Evolutionary conservation across 192 early-diverging fungal genomes (phyloP).

Genomic region (Umbelopsis sp.): DNA sequence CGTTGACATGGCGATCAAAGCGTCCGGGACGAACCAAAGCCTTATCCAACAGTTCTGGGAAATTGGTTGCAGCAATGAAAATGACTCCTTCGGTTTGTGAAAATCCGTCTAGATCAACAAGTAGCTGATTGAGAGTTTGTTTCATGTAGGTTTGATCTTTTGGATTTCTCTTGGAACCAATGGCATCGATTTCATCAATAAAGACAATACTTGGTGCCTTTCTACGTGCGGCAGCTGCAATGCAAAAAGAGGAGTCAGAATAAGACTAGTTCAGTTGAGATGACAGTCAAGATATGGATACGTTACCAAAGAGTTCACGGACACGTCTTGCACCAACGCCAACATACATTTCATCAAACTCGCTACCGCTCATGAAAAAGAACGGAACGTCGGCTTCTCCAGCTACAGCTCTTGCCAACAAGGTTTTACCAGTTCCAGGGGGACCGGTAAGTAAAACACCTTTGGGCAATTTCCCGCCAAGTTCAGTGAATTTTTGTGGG

Average conservation of each 20-base stretch:
- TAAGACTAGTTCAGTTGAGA: not conserved
- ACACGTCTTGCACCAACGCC: conserved; percentile 92
- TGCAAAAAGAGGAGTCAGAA: not conserved
- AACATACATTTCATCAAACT: conserved; percentile 99
- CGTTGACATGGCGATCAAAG: conserved; percentile 93
- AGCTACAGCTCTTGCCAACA: conserved; percentile 94
- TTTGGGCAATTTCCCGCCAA: conserved; percentile 96
- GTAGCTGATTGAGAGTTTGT: conserved; percentile 97
- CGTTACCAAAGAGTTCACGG: conserved; percentile 78
- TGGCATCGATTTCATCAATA: conserved; percentile 99
- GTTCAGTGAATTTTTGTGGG: conserved; percentile 85
- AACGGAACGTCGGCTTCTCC: conserved; percentile 98
- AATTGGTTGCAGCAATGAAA: conserved; percentile 99
- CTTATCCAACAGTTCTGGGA: conserved; percentile 95
- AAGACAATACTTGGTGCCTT: conserved; percentile 91
- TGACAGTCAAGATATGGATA: not conserved
- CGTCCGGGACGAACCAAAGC: conserved; percentile 96
- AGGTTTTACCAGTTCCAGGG: conserved; percentile 97
- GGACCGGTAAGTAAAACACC: conserved; percentile 88
- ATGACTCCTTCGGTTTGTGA: conserved; percentile 95
- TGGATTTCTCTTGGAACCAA: conserved; percentile 89
- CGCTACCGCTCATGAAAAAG: conserved; percentile 97
- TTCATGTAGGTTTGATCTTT: conserved; percentile 97
- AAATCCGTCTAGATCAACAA: conserved; percentile 99
- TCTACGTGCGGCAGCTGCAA: conserved; percentile 68